Evolutionary conservation across 176 grass and related monocot genomes (phyloP), one percentile per base, ranked within the genome.

Genomic region (Musa schizocarpa): DNA sequence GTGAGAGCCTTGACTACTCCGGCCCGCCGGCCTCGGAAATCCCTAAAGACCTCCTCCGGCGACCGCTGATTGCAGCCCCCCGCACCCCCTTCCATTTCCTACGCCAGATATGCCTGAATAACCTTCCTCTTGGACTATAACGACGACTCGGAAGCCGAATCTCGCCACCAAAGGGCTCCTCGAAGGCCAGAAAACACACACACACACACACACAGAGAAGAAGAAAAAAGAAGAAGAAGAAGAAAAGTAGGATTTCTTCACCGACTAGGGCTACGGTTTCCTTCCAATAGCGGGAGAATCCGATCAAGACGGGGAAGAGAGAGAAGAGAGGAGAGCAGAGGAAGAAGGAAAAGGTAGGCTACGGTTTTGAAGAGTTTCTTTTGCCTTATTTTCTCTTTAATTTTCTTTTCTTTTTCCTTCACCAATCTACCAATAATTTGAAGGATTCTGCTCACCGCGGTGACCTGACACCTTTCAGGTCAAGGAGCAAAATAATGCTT

Each of bases 21-120:
- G 48, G 67, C 67, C 67, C 67, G 67, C 0, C 67, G 67, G 27
- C 67, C 67, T 69, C 67, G 67, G 67, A 69, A 69, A 69, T 69
- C 67, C 27, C 67, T 8, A 11, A 69, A 69, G 27, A 69, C 67
- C 29, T 69, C 67, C 67, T 69, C 67, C 67, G 67, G 67, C 34
- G 67, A 49, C 5, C 67, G 67, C 67, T 26, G 14, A 69, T 69
- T 50, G 67, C n/a, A 69, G 9, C 7, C 67, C 29, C 34, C 67
- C 13, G 27, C 65, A 27, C 10, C 27, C 11, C 29, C 65, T 25
- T 69, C 67, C 67, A 69, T 69, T 19, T n/a, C 34, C 34, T 43
- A 43, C 34, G 34, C 34, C 34, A 43, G 34, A 43, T 43, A 6
- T 43, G 34, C 34, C 34, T 4, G 34, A 43, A 6, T 43, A 43